Conservation (phyloP, 148 eudicot species). For the Spergularia bocconei region DNA sequence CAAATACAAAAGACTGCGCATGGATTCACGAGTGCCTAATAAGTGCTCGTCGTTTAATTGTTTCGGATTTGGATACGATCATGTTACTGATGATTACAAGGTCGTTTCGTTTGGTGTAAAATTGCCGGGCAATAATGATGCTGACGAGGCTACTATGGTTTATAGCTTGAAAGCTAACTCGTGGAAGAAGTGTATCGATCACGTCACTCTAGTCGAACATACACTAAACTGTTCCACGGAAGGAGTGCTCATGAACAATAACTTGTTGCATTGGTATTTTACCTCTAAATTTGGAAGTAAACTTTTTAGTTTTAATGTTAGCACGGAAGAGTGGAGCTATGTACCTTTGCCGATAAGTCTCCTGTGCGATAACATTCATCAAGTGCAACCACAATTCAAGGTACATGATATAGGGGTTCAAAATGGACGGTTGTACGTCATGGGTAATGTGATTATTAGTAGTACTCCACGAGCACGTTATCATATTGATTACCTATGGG, state of each 20-base stretch:
- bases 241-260: not conserved
- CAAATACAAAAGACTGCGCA: no score
- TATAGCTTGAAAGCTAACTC: conserved; percentile 17
- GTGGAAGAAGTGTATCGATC: conserved; percentile 10
- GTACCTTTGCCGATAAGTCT: conserved; percentile 4
- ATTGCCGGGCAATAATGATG: no score
- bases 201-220: no score
- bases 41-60: not conserved
- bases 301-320: conserved; percentile 15
- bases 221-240: no score
- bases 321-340: conserved; percentile 16
- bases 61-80: conserved; percentile 25
- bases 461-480: no score
- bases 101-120: not conserved
- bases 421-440: no score
- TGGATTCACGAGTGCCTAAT: no score
- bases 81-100: not conserved
- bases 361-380: not conserved
- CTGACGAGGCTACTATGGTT: conserved; percentile 16
- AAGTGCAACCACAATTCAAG: not conserved
- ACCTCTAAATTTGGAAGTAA: not conserved
- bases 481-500: not conserved
- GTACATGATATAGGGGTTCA: no score
- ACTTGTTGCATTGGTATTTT: conserved; percentile 17
- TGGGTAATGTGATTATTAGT: no score